Base-by-base conservation (phyloP, 768 basidiomycete genomes). In the Boletus sp. region DNA sequence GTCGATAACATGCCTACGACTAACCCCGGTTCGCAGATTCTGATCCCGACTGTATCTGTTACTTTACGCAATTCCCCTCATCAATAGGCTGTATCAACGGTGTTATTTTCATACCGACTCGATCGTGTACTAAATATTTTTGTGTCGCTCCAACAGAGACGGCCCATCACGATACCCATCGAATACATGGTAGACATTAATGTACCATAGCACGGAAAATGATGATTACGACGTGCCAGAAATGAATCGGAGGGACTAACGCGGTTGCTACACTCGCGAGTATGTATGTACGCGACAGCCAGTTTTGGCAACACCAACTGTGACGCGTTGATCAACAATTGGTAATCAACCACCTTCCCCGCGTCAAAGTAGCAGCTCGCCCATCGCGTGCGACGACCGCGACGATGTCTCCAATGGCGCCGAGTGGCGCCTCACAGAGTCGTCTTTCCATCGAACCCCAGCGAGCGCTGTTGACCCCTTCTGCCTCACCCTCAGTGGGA, bases 401-500 rank as follows among this genome's bases (percentile, higher is more conserved):
- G 30, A 50, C 47, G 25, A 66, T 60, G 66, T 53, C 63, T 15
- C 21, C 56, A 33, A 34, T 27, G 11, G 19, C 45, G 3, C 21
- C 45, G 21, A 54, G 30, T 37, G 48, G 46, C 35, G 6, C 9
- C 14, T 23, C 5, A 19, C 29, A 43, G 25, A 23, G 5, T 5
- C 65, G 48, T 38, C 30, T 56, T 33, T 49, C 57, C 14, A 33
- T 25, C 35, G 60, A 53, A 50, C 65, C 66, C 3, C 51, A 17
- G 2, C 54, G 61, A 37, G 42, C 42, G 15, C 40, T 66, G 41
- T 45, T 66, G 49, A 64, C 67, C 25, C 70, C 67, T 4, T 69
- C 65, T 23, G 59, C 64, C 17, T 69, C 68, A 21, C 66, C 70
- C 33, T 70, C 70, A 8, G 45, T 69, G 4, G 58, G 52, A 29